These are phyloP conservation scores for Russula virescens DNA, from an alignment of 768 basidiomycete species.

Conservation along the genomic window DNA sequence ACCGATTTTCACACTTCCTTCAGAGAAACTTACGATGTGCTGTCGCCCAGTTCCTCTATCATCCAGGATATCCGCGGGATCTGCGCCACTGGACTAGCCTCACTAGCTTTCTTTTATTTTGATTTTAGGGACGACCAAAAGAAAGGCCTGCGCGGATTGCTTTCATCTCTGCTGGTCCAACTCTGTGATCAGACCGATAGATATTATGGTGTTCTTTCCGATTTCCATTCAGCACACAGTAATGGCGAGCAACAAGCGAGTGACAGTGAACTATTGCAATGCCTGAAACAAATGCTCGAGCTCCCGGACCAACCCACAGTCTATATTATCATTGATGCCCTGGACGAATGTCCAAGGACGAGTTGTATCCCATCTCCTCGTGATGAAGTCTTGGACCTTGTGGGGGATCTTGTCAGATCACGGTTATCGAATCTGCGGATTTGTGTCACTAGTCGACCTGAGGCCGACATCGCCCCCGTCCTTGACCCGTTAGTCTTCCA, in stretches of 20 bases:
- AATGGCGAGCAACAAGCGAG: background rate
- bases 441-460: background rate
- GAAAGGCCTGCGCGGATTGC: background rate
- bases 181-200: background rate
- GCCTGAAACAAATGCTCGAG: background rate
- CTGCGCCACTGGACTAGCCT: background rate
- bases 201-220: background rate
- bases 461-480: background rate
- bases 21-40: background rate
- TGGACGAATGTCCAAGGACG: background rate
- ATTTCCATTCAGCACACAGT: background rate
- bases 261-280: background rate
- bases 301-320: background rate
- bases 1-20: too few relatives aligned
- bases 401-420: background rate
- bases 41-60: background rate
- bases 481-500: background rate
- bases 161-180: background rate
- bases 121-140: background rate
- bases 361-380: background rate
- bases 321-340: background rate
- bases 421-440: background rate
- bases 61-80: background rate
- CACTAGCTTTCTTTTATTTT: background rate
- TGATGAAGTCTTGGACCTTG: background rate